These are phyloP conservation scores for Coccinonectria pachysandricola DNA, from an alignment of 2,329 filamentous ascomycete species.

Conservation along the genomic window DNA sequence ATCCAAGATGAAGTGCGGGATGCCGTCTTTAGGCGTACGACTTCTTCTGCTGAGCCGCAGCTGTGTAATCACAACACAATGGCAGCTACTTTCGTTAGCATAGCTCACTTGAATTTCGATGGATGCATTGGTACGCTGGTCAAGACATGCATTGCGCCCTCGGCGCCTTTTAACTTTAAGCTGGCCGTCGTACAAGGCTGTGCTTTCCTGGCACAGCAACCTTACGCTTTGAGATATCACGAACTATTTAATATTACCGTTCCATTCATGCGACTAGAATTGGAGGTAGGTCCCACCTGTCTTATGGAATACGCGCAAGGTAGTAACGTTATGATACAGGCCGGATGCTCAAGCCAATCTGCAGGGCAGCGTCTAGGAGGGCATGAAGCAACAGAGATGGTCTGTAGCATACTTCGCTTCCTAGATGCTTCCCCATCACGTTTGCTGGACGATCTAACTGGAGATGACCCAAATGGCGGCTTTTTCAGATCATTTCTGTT, in stretches of 20 bases:
- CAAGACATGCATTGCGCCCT: constrained; percentile 45
- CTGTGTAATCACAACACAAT: constrained; percentile 54
- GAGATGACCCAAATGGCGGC: constrained; percentile 12
- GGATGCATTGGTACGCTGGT: constrained; percentile 46
- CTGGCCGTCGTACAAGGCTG: constrained; percentile 53
- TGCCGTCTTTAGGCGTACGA: constrained; percentile 48
- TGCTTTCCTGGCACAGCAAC: constrained; percentile 48
- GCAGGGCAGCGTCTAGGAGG: constrained; percentile 3
- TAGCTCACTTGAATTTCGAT: constrained; percentile 52
- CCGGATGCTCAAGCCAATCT: constrained; percentile 10
- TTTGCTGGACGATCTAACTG: constrained; percentile 22
- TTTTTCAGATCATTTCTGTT: constrained; percentile 42
- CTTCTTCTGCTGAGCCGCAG: constrained; percentile 34
- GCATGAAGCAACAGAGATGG: constrained; percentile 15
- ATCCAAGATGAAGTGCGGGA: constrained; percentile 59
- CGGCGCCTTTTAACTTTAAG: constrained; percentile 49
- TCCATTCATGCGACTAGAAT: constrained; percentile 44
- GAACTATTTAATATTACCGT: constrained; percentile 45
- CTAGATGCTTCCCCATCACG: constrained; percentile 38
- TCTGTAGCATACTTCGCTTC: constrained; percentile 42
- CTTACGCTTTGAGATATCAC: constrained; percentile 37
- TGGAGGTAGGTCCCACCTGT: constrained; percentile 51
- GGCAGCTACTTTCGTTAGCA: constrained; percentile 55
- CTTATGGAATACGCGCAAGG: no score
- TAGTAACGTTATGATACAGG: constrained; percentile 3